Percentiles rank a stretch among this genome's conserved stretches.
phyloP scores from a whole-genome alignment of 2,329 filamentous ascomycete species.

The Aspergillus sp. region DNA sequence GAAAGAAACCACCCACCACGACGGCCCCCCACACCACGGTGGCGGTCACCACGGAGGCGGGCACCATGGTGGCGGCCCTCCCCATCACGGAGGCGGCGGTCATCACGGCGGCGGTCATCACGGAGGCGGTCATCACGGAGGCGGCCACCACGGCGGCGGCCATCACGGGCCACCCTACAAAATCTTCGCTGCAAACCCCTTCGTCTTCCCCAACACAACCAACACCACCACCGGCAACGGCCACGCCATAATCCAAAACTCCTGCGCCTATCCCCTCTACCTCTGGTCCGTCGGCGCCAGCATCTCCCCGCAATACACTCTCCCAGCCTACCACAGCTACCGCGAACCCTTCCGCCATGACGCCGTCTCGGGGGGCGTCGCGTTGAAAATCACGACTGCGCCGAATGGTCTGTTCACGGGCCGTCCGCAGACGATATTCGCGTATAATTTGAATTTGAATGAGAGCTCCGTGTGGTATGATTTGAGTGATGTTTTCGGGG shows the following conservation, averaged over 20 bases:
- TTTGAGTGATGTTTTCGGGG: slow-evolving; percentile 39
- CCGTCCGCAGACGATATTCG: slow-evolving; percentile 35
- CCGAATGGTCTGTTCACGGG: slow-evolving; percentile 27
- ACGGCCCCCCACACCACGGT: too few species aligned
- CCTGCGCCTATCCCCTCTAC: slow-evolving; percentile 27
- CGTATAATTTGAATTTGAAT: slow-evolving; percentile 31
- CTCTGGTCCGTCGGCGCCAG: slow-evolving; percentile 32
- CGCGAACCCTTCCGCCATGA: slow-evolving; percentile 31
- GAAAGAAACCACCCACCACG: too few species aligned
- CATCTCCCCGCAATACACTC: slow-evolving; percentile 14
- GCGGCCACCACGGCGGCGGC: too few species aligned
- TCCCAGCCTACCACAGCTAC: slow-evolving; percentile 23
- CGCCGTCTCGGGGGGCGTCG: slow-evolving; percentile 31
- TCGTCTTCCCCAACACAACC: slow-evolving; percentile 1
- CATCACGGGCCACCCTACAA: too few species aligned
- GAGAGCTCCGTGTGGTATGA: slow-evolving; percentile 33
- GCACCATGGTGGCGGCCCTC: too few species aligned
- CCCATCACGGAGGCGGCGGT: too few species aligned
- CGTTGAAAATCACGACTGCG: slow-evolving; percentile 35
- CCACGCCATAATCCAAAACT: slow-evolving; percentile 29
- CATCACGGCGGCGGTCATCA: too few species aligned
- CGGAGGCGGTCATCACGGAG: too few species aligned
- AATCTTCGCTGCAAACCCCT: neutral
- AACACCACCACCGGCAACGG: slow-evolving; percentile 21
- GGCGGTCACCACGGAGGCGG: too few species aligned